These are phyloP conservation scores for Lentinus brumalis DNA, from an alignment of 768 basidiomycete genomes.

Conservation along the genomic window DNA sequence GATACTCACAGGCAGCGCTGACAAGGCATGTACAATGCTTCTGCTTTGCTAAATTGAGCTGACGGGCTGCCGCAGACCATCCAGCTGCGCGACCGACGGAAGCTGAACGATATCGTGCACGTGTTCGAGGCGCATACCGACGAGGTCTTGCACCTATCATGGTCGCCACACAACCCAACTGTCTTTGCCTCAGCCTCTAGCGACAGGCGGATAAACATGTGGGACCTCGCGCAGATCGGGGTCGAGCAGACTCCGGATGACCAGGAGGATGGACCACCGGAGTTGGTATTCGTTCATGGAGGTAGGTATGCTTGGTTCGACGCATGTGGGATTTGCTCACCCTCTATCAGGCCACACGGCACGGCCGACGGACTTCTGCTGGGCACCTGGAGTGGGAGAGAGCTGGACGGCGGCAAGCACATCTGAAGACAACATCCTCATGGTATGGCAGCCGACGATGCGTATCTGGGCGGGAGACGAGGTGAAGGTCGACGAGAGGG, in stretches of 20 bases:
- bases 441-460: constrained; percentile 98
- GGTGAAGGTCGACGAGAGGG: constrained; percentile 80
- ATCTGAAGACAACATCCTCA: constrained; percentile 96
- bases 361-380: constrained; percentile 91
- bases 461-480: constrained; percentile 92
- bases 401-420: constrained; percentile 85
- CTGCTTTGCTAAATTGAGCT: neutral
- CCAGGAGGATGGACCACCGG: constrained; percentile 97
- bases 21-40: constrained; percentile 62
- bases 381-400: constrained; percentile 84
- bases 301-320: constrained; percentile 47
- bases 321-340: neutral
- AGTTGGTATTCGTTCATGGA: constrained; percentile 94
- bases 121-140: constrained; percentile 92
- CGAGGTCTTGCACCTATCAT: constrained; percentile 90
- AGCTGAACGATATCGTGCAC: constrained; percentile 76
- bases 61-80: constrained; percentile 59
- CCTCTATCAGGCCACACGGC: constrained; percentile 75
- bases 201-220: constrained; percentile 91
- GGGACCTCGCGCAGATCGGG: constrained; percentile 92
- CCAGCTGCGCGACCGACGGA: constrained; percentile 83
- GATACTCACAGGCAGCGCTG: constrained; percentile 88
- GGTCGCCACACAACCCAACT: constrained; percentile 92
- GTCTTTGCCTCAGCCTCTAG: constrained; percentile 95
- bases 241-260: constrained; percentile 97